Evolutionary conservation across 495 filamentous ascomycete species (phyloP).

Genomic region (Penicillium malachiteum): DNA sequence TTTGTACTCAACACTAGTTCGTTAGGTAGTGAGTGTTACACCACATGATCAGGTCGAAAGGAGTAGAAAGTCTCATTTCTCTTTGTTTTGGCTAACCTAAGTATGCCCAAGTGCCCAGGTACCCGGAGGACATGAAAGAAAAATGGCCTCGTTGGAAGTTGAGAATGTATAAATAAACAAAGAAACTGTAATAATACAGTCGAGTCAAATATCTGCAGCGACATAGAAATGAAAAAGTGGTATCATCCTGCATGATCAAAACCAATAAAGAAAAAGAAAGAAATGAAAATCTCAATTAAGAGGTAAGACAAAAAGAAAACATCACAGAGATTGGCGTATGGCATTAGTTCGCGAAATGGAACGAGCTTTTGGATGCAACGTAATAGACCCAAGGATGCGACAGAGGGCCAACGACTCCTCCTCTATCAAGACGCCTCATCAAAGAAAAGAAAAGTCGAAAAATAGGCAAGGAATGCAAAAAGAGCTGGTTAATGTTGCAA

Average conservation of each 20-base stretch:
- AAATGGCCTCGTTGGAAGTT: constrained; percentile 9
- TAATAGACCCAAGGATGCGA: constrained; percentile 23
- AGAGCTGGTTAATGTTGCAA: constrained; percentile 17
- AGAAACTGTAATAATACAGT: constrained; percentile 27
- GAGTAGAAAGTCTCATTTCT: too few species aligned
- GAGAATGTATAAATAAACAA: constrained; percentile 5
- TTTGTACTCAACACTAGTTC: not conserved
- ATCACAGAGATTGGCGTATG: constrained; percentile 21
- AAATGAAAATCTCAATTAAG: constrained; percentile 2
- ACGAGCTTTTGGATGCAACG: constrained; percentile 32
- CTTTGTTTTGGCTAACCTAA: too few species aligned
- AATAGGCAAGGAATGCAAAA: constrained; percentile 22
- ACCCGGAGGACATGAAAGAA: not conserved
- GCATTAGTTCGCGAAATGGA: constrained; percentile 22
- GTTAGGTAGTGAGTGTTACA: too few species aligned
- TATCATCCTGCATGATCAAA: constrained; percentile 39
- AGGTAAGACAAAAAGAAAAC: constrained; percentile 15
- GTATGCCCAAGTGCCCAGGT: too few species aligned
- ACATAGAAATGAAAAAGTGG: constrained; percentile 30
- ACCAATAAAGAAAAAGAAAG: constrained; percentile 2
- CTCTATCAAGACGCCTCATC: constrained; percentile 32
- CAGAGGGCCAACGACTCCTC: constrained; percentile 23
- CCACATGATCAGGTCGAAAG: too few species aligned
- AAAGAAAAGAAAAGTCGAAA: constrained; percentile 11
- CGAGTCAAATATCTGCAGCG: constrained; percentile 25